Conservation (phyloP, 768 basidiomycete species). For the Boletus sp. region DNA sequence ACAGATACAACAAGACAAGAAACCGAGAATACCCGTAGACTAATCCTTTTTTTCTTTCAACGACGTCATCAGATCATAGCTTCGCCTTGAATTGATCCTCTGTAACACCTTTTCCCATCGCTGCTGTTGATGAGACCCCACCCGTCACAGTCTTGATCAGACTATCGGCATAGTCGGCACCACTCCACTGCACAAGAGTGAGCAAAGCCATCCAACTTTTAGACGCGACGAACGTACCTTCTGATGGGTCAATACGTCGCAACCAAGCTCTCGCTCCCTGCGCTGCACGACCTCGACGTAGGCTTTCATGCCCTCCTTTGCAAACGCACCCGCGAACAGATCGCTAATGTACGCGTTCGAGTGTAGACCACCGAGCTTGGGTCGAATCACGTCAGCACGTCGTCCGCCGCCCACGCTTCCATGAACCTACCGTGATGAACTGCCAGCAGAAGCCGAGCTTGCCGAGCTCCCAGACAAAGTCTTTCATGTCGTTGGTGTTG, state of each 20-base stretch:
- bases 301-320: slow-evolving; percentile 97
- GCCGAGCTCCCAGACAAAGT: slow-evolving; percentile 89
- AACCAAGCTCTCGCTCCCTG: slow-evolving; percentile 88
- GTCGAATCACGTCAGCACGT: slow-evolving; percentile 5
- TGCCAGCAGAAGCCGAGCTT: slow-evolving; percentile 98
- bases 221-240: slow-evolving; percentile 52
- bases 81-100: slow-evolving; percentile 76
- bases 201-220: slow-evolving; percentile 11
- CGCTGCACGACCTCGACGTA: slow-evolving; percentile 95
- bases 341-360: slow-evolving; percentile 98
- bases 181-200: slow-evolving; percentile 70
- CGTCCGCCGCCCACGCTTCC: not conserved
- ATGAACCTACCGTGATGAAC: slow-evolving; percentile 86
- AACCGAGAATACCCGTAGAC: not conserved
- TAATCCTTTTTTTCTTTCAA: not conserved
- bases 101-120: slow-evolving; percentile 98
- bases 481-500: slow-evolving; percentile 78
- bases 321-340: slow-evolving; percentile 82
- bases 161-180: slow-evolving; percentile 89
- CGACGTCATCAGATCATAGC: slow-evolving; percentile 32
- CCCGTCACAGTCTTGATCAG: slow-evolving; percentile 96
- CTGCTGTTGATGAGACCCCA: slow-evolving; percentile 94
- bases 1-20: slow-evolving; percentile 5
- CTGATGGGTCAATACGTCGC: slow-evolving; percentile 97
- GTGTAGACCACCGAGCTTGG: slow-evolving; percentile 91